Evolutionary conservation across 345 rosid genomes (phyloP).

Genomic region (Populus pruinosa): DNA sequence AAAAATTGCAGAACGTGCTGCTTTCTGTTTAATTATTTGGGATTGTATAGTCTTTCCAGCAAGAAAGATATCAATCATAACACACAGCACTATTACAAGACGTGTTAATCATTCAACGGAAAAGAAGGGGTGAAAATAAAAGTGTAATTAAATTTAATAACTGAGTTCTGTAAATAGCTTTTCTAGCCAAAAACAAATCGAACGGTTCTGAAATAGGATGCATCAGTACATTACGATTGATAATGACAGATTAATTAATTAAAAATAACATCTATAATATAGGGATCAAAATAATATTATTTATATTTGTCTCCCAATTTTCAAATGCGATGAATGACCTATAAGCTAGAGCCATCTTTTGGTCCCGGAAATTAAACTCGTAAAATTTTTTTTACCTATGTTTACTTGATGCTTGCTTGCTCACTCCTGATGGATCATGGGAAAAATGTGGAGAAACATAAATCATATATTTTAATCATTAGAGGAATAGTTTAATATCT

Average conservation of each 20-base stretch:
- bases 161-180: not conserved
- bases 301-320: not conserved
- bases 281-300: not conserved
- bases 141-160: not conserved
- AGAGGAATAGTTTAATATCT: not conserved
- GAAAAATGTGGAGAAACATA: not conserved
- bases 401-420: no score
- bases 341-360: not conserved
- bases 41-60: not conserved
- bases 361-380: not conserved
- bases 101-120: not conserved
- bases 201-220: not conserved
- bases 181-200: not conserved
- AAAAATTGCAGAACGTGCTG: not conserved
- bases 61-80: constrained; percentile 2
- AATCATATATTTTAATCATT: not conserved
- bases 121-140: not conserved
- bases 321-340: not conserved
- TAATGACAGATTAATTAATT: not conserved
- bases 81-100: not conserved
- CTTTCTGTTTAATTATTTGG: not conserved
- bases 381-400: no score
- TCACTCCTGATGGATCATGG: not conserved
- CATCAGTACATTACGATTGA: not conserved
- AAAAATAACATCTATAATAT: not conserved